Evolutionary conservation across 495 filamentous ascomycete species (phyloP).

Genomic region (Trichoderma orchidacearum): DNA sequence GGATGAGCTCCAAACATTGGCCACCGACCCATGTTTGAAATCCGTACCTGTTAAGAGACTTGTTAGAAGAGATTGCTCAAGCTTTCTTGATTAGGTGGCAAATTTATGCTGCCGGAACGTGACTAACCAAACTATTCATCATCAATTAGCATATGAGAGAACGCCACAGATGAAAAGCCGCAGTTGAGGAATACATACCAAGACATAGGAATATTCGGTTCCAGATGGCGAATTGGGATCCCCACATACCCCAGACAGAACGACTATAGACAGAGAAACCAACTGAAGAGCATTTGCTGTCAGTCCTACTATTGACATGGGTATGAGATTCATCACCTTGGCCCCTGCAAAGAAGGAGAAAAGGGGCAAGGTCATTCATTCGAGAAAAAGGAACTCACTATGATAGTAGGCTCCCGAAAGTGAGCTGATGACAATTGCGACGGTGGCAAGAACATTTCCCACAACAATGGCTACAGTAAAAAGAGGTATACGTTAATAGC

Average conservation of each 20-base stretch:
- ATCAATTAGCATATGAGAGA: not conserved
- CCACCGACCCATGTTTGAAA: constrained; percentile 18
- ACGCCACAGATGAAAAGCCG: not conserved
- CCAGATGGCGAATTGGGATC: constrained; percentile 14
- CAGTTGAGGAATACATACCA: not conserved
- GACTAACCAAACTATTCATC: not conserved
- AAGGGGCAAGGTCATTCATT: no score
- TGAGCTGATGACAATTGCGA: not conserved
- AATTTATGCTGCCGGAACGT: no score
- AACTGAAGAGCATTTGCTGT: no score
- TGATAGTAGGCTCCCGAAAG: not conserved
- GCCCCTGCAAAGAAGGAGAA: no score
- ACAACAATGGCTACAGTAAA: not conserved
- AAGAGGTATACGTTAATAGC: not conserved
- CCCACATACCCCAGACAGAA: not conserved
- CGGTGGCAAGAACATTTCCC: not conserved
- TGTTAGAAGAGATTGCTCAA: not conserved
- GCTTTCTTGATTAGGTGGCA: no score
- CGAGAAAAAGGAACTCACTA: not conserved
- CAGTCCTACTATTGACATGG: no score
- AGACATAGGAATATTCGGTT: constrained; percentile 14
- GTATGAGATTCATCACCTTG: no score
- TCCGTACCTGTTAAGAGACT: constrained; percentile 11
- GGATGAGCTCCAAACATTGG: constrained; percentile 13
- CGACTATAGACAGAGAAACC: not conserved